These are phyloP conservation scores for Diplodia corticola DNA, from an alignment of 2,329 filamentous ascomycete species.

Conservation along the genomic window DNA sequence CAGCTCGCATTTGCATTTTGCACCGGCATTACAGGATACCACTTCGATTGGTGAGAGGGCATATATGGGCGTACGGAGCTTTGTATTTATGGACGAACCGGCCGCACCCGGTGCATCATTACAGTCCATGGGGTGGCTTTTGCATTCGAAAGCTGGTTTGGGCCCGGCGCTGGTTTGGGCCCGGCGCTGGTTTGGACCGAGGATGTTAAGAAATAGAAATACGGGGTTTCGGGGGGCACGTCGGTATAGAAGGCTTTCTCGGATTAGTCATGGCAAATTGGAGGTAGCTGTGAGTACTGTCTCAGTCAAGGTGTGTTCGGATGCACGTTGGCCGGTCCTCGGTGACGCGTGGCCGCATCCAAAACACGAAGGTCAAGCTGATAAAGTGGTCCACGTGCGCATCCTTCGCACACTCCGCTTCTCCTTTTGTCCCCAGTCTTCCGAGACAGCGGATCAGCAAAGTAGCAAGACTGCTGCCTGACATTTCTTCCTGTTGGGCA, in stretches of 20 bases:
- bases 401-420: conserved; percentile 1
- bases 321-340: neutral
- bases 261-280: neutral
- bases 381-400: neutral
- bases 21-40: neutral
- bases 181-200: neutral
- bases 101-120: neutral
- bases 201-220: neutral
- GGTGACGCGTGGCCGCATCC: neutral
- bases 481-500: neutral
- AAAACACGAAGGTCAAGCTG: neutral
- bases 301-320: neutral
- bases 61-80: conserved; percentile 9
- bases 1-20: neutral
- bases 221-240: neutral
- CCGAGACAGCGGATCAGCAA: neutral
- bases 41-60: neutral
- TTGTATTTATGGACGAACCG: neutral
- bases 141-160: neutral
- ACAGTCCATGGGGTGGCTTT: neutral
- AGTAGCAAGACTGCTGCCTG: neutral
- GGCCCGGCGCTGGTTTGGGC: neutral
- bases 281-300: neutral
- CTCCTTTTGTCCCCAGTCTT: conserved; percentile 4
- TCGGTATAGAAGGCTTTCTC: neutral